Base-by-base conservation (phyloP, 2,329 filamentous ascomycete genomes). In the Pyrenochaeta sp. region DNA sequence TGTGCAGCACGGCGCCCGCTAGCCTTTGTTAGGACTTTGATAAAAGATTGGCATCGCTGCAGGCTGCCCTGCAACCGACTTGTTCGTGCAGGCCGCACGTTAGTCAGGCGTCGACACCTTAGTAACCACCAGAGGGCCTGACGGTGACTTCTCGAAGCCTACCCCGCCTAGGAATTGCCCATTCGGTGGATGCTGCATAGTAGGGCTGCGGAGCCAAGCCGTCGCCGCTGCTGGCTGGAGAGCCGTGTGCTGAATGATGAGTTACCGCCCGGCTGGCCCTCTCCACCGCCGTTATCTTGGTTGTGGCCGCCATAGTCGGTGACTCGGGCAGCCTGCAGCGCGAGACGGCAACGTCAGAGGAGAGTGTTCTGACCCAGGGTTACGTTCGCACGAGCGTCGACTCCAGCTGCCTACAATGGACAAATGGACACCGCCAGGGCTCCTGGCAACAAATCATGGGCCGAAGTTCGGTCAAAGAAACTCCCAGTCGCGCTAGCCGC, bases 21-120 rank as follows among this genome's bases (percentile, higher is more conserved):
- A 64, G 46, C 38, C 63, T 53, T 10, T 10, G 57, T 60, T 39
- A 34, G 53, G 66, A 54, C 49, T 53, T 51, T 68, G 64, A 67
- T 68, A 68, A 68, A 57, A 52, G 22, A 60, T 56, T 55, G 49
- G 53, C 47, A 44, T 40, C 26, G 31, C 32, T 20, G 34, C 22
- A 45, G 29, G 40, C 51, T 54, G 51, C 41, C 23, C 47, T 40
- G 15, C 29, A 44, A 47, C 3, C 27, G 26, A 43, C 39, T 28
- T 41, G 35, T 30, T 23, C 15, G 21, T 53, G 58, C 53, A 61
- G 53, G 15, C 35, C 38, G 41, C 41, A 41, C 38, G 40, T 57
- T 58, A 60, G 57, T 61, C 57, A 60, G 47, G 52, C 20, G 31
- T 46, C 29, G n/a, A 28, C 30, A 21, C 40, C 47, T 55, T 57